Evolutionary conservation across 768 basidiomycete species (phyloP).

Genomic region (Coprinopsis marcescibilis): DNA sequence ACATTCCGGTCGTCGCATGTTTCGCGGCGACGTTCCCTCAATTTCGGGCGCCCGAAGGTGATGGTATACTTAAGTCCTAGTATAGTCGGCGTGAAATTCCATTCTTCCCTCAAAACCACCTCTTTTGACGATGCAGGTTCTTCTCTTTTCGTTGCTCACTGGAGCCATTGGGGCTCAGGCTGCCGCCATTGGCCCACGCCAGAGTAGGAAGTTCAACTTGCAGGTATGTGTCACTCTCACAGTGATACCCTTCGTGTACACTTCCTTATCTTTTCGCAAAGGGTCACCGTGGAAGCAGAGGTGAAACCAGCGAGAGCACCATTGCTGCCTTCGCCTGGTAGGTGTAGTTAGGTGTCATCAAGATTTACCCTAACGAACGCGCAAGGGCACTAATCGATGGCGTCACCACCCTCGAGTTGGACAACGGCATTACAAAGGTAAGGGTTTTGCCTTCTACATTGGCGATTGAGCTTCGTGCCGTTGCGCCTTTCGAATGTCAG

Average conservation of each 20-base stretch:
- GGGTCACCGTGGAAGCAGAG: slow-evolving; percentile 76
- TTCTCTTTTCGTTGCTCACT: no score
- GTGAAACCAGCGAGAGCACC: slow-evolving; percentile 68
- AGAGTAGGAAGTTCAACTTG: no score
- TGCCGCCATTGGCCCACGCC: no score
- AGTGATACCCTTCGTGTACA: background rate
- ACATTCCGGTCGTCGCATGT: no score
- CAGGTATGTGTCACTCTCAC: slow-evolving; percentile 14
- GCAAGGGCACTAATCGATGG: slow-evolving; percentile 70
- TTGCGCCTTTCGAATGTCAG: background rate
- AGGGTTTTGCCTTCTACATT: slow-evolving; percentile 7
- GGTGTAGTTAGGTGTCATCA: slow-evolving; percentile 1
- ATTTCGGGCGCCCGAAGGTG: no score
- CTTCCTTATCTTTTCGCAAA: slow-evolving; percentile 18
- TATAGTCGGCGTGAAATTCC: no score
- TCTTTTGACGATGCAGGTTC: no score
- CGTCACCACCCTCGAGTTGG: slow-evolving; percentile 71
- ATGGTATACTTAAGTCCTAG: no score
- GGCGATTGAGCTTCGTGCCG: background rate
- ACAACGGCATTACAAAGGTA: slow-evolving; percentile 72
- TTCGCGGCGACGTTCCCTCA: no score
- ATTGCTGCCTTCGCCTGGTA: slow-evolving; percentile 76
- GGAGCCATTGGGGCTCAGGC: no score
- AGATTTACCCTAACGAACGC: slow-evolving; percentile 6
- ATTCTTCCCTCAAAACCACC: no score